These are phyloP conservation scores for Talaromyces sp. DNA, from an alignment of 2,329 filamentous ascomycete genomes.

Conservation along the genomic window DNA sequence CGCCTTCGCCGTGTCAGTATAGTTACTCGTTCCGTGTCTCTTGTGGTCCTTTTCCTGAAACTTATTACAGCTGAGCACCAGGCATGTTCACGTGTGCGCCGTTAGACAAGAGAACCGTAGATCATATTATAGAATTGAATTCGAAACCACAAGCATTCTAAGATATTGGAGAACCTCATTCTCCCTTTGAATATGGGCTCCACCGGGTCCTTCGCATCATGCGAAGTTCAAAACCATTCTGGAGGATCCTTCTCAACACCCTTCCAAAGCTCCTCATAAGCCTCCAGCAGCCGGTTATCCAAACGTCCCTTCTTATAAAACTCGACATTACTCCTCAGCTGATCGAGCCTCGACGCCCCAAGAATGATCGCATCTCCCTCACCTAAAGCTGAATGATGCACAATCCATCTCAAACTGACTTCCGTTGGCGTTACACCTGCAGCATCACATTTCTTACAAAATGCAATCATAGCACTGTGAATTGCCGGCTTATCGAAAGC, in stretches of 20 bases:
- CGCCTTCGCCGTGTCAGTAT: neutral
- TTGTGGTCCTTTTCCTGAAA: neutral
- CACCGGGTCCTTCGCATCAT: neutral
- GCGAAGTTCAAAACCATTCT: constrained; percentile 1
- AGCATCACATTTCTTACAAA: constrained; percentile 4
- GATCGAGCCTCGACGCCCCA: neutral
- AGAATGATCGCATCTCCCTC: constrained; percentile 1
- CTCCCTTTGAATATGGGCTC: neutral
- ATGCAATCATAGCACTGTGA: constrained; percentile 1
- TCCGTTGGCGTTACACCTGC: neutral
- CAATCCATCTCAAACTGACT: neutral
- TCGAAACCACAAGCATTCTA: neutral
- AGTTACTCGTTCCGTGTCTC: neutral
- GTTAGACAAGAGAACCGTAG: neutral
- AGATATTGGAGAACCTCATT: neutral
- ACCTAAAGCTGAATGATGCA: constrained; percentile 1
- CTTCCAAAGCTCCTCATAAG: neutral
- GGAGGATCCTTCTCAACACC: constrained; percentile 1
- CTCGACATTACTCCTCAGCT: neutral
- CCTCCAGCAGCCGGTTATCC: neutral
- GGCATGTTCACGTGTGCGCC: neutral
- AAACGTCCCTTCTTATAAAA: neutral
- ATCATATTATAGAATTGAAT: neutral
- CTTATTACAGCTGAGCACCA: neutral
- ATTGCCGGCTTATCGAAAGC: neutral